phyloP scores from a whole-genome alignment of 176 grass and related monocot genomes.

The Rhynchospora breviuscula region DNA sequence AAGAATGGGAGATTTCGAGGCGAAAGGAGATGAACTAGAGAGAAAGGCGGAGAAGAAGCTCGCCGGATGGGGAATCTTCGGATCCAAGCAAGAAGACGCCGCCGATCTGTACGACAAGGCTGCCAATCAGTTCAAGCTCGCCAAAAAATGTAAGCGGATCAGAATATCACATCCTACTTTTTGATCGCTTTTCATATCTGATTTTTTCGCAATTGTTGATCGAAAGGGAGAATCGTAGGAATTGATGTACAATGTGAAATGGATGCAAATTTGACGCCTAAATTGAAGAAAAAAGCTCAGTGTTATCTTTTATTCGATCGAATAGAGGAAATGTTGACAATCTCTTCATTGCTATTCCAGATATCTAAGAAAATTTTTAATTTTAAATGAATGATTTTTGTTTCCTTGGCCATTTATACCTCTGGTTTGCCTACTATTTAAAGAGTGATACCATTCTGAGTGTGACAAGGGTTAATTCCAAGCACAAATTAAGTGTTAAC shows the following conservation, averaged over 20 bases:
- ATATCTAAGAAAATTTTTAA: background rate
- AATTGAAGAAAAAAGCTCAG: background rate
- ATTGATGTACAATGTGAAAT: background rate
- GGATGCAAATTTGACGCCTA: background rate
- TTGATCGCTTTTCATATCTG: background rate
- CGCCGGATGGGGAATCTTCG: constrained; percentile 30
- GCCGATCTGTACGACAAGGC: constrained; percentile 46
- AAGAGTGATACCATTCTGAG: background rate
- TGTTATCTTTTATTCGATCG: background rate
- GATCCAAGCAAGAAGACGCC: constrained; percentile 40
- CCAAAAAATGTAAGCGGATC: constrained; percentile 28
- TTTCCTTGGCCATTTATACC: background rate
- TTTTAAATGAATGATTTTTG: background rate
- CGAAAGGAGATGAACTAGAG: constrained; percentile 33
- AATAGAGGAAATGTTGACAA: background rate
- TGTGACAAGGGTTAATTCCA: background rate
- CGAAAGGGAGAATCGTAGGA: background rate
- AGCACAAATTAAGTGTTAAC: background rate
- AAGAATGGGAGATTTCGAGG: constrained; percentile 32
- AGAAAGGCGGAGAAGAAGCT: constrained; percentile 48
- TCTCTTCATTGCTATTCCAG: background rate
- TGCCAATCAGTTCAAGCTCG: constrained; percentile 43
- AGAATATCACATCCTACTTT: background rate
- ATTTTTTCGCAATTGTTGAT: background rate
- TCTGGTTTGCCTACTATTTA: background rate